Conservation (phyloP, 352 stramenopile genomes). For the Phytopythium aichiense region DNA sequence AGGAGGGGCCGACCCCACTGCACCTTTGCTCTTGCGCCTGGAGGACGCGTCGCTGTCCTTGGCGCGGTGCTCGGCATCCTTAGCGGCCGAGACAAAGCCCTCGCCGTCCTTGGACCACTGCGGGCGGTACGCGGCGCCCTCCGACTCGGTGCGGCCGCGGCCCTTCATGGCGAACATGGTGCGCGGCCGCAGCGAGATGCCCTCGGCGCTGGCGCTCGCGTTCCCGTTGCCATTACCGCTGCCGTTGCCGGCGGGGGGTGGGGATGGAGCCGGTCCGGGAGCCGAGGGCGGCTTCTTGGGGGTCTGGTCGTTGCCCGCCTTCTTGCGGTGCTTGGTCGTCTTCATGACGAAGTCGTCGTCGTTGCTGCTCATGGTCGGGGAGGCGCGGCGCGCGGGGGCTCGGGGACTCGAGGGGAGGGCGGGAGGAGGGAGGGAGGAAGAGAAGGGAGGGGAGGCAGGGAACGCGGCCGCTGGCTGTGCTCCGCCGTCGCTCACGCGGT, state of each 20-base stretch:
- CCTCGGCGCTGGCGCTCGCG: slow-evolving; percentile 17
- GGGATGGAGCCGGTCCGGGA: slow-evolving; percentile 1
- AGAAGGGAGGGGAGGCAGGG: not conserved
- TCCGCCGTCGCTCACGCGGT: not conserved
- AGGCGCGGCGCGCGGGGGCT: not conserved
- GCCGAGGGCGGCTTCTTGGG: slow-evolving; percentile 20
- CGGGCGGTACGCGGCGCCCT: slow-evolving; percentile 65
- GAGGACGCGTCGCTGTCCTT: slow-evolving; percentile 32
- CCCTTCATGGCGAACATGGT: slow-evolving; percentile 90
- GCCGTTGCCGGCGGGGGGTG: not conserved
- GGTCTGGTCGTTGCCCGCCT: slow-evolving; percentile 20
- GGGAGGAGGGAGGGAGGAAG: not conserved
- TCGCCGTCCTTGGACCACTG: slow-evolving; percentile 87
- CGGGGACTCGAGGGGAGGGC: not conserved
- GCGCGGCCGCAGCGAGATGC: slow-evolving; percentile 75
- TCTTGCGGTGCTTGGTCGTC: slow-evolving; percentile 73
- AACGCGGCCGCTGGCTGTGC: not conserved
- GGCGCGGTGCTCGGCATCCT: slow-evolving; percentile 25
- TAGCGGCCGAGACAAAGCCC: slow-evolving; percentile 65
- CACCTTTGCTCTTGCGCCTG: slow-evolving; percentile 77
- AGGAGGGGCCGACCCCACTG: not conserved
- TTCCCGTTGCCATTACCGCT: not conserved
- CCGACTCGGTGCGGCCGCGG: slow-evolving; percentile 62
- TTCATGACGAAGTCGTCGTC: slow-evolving; percentile 79
- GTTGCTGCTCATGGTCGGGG: slow-evolving; percentile 31